Evolutionary conservation across 306 rosid species (phyloP).

Genomic region (Bauhinia variegata): DNA sequence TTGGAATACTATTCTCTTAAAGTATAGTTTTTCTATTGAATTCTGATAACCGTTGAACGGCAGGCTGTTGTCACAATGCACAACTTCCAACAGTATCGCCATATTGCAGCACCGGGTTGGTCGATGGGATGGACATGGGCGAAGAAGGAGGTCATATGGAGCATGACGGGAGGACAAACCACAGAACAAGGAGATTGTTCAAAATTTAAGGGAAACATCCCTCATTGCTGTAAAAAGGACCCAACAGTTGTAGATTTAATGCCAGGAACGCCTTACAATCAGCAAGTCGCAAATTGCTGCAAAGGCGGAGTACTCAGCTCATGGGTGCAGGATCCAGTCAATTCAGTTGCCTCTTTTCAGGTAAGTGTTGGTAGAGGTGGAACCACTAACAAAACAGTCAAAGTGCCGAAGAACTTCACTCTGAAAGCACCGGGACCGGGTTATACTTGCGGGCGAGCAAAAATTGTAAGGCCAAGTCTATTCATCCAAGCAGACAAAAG

Average conservation of each 20-base stretch:
- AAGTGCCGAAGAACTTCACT: slow-evolving; percentile 68
- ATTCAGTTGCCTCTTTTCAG: slow-evolving; percentile 73
- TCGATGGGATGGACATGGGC: slow-evolving; percentile 82
- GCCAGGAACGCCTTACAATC: slow-evolving; percentile 85
- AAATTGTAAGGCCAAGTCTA: slow-evolving; percentile 56
- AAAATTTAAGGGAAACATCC: slow-evolving; percentile 52
- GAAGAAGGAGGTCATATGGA: slow-evolving; percentile 88
- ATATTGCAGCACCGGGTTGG: slow-evolving; percentile 86
- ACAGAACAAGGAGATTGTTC: slow-evolving; percentile 97
- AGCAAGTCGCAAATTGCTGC: slow-evolving; percentile 82
- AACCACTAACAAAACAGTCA: slow-evolving; percentile 68
- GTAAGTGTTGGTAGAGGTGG: slow-evolving; percentile 78
- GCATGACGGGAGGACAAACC: slow-evolving; percentile 71
- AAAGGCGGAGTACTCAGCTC: slow-evolving; percentile 88
- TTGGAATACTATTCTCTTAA: not conserved
- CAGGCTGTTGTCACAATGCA: slow-evolving; percentile 76
- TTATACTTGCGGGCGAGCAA: slow-evolving; percentile 75
- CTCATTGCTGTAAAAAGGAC: slow-evolving; percentile 74
- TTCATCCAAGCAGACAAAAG: slow-evolving; percentile 65
- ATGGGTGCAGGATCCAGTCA: slow-evolving; percentile 71
- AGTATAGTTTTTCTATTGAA: not conserved
- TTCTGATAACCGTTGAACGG: slow-evolving; percentile 31
- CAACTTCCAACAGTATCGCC: slow-evolving; percentile 86
- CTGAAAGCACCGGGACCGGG: slow-evolving; percentile 86
- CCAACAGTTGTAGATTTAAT: slow-evolving; percentile 79